These are phyloP conservation scores for Aspergillus tubingensis DNA, from an alignment of 2,329 filamentous ascomycete species.

Conservation along the genomic window DNA sequence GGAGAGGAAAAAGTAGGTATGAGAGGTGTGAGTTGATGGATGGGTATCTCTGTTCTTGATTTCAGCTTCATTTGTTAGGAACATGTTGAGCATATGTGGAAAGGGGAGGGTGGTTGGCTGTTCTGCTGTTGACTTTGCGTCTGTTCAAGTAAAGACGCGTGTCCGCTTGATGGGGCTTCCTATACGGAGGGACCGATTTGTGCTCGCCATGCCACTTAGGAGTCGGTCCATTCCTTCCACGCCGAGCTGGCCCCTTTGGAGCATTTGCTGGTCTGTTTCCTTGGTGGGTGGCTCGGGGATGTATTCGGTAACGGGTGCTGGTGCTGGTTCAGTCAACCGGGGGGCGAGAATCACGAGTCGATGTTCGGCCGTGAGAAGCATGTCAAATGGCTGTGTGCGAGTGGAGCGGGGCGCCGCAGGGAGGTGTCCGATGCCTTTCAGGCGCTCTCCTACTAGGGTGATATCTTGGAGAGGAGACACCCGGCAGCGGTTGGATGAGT, in stretches of 20 bases:
- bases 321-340: conserved; percentile 30
- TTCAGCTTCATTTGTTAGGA: conserved; percentile 9
- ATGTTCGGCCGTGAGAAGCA: conserved; percentile 45
- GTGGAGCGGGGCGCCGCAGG: conserved; percentile 30
- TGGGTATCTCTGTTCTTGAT: conserved; percentile 33
- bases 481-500: conserved; percentile 41
- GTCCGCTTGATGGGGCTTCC: conserved; percentile 41
- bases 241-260: conserved; percentile 47
- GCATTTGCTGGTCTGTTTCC: conserved; percentile 44
- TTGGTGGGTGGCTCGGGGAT: conserved; percentile 21
- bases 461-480: conserved; percentile 43
- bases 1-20: conserved; percentile 1
- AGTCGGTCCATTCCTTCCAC: conserved; percentile 52
- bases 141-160: conserved; percentile 36
- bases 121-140: not conserved
- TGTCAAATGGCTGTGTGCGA: conserved; percentile 35
- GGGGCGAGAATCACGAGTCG: conserved; percentile 42
- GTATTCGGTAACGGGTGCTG: conserved; percentile 12
- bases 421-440: conserved; percentile 42
- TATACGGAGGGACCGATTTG: conserved; percentile 32
- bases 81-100: not conserved
- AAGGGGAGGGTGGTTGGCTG: not conserved
- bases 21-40: conserved; percentile 3
- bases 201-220: conserved; percentile 45
- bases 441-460: conserved; percentile 43